Percentiles rank a stretch among this genome's conserved stretches.
Evolutionary conservation across 2,329 filamentous ascomycete genomes (phyloP).

Genomic region (Graphilbum sp.): DNA sequence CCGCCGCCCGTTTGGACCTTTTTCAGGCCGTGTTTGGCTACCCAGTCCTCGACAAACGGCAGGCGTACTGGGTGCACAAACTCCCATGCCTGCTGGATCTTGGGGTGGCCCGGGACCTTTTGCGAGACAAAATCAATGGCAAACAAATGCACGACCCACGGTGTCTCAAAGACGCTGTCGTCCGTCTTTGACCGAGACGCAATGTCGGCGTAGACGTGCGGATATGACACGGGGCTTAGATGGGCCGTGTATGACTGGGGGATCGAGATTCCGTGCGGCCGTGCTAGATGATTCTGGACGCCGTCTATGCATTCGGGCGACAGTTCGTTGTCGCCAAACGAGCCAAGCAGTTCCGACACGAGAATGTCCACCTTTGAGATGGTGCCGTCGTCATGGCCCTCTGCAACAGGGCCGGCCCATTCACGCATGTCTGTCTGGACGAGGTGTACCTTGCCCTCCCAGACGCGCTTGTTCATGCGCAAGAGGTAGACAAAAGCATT

Average conservation of each 20-base stretch:
- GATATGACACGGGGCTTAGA: slow-evolving; percentile 78
- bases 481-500: slow-evolving; percentile 92
- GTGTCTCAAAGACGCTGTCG: slow-evolving; percentile 65
- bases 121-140: slow-evolving; percentile 75
- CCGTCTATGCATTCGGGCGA: slow-evolving; percentile 90
- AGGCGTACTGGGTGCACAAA: slow-evolving; percentile 59
- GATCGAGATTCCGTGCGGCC: slow-evolving; percentile 77
- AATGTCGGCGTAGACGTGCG: slow-evolving; percentile 72
- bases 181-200: slow-evolving; percentile 44
- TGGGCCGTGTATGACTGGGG: slow-evolving; percentile 88
- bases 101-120: slow-evolving; percentile 35
- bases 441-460: slow-evolving; percentile 66
- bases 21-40: slow-evolving; percentile 34
- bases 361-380: slow-evolving; percentile 72
- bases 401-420: slow-evolving; percentile 65
- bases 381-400: slow-evolving; percentile 26
- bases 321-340: slow-evolving; percentile 93
- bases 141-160: slow-evolving; percentile 87
- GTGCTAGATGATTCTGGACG: slow-evolving; percentile 72
- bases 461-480: slow-evolving; percentile 67
- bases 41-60: slow-evolving; percentile 16
- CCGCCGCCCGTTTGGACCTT: slow-evolving; percentile 46
- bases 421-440: slow-evolving; percentile 95
- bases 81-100: slow-evolving; percentile 66
- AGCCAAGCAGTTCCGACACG: slow-evolving; percentile 84